Conservation (phyloP, 306 rosid genomes). For the Rosa rugosa region DNA sequence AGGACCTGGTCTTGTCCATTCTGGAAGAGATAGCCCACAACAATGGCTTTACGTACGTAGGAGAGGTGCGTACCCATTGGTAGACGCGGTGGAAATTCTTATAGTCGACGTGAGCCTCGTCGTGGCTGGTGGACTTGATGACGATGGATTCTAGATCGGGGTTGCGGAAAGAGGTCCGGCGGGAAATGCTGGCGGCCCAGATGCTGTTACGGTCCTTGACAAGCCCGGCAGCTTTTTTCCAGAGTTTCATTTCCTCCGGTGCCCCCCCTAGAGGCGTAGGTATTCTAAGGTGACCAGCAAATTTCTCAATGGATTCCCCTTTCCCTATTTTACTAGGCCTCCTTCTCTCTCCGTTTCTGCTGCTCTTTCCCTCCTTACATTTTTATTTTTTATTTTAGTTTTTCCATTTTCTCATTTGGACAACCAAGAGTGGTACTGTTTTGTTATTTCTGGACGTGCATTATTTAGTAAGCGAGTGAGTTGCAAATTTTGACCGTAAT, state of each 20-base stretch:
- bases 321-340: neutral
- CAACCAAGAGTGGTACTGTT: neutral
- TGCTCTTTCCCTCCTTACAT: neutral
- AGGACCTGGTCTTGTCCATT: conserved; percentile 61
- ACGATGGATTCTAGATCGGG: conserved; percentile 59
- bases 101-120: conserved; percentile 45
- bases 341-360: neutral
- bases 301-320: neutral
- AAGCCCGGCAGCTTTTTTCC: conserved; percentile 61
- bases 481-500: neutral
- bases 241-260: conserved; percentile 54
- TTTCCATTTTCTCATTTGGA: neutral
- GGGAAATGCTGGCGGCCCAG: conserved; percentile 46
- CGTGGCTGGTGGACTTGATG: conserved; percentile 89
- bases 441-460: conserved; percentile 1
- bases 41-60: conserved; percentile 55
- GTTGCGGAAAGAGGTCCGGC: conserved; percentile 44
- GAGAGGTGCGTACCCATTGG: conserved; percentile 66
- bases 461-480: neutral
- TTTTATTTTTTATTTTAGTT: neutral
- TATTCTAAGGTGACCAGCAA: neutral
- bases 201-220: conserved; percentile 79
- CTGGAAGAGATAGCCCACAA: conserved; percentile 46
- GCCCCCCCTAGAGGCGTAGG: neutral
- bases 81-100: conserved; percentile 66